Evolutionary conservation across 225 moss, liverwort and hornwort genomes (phyloP).

Genomic region (Ulota crispa): DNA sequence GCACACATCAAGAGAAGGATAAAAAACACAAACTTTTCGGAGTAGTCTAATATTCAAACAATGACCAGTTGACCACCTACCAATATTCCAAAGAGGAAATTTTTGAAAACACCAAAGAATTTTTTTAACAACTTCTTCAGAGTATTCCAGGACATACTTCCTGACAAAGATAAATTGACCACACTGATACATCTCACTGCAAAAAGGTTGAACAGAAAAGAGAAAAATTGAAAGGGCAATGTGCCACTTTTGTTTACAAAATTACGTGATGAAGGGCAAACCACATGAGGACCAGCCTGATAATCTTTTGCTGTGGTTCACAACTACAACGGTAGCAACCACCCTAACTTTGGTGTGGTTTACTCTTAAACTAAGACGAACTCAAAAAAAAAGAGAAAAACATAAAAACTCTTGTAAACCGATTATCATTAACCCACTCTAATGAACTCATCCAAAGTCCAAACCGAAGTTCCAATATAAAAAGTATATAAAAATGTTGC

Average conservation of each 20-base stretch:
- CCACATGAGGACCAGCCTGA: constrained; percentile 30
- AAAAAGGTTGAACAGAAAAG: neutral
- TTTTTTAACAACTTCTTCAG: neutral
- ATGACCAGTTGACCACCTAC: no score
- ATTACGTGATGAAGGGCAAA: constrained; percentile 11
- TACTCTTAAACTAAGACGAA: constrained; percentile 11
- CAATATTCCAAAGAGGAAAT: no score
- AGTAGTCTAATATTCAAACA: no score
- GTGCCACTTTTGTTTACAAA: constrained; percentile 42
- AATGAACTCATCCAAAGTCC: neutral
- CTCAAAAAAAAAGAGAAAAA: neutral
- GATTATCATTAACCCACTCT: neutral
- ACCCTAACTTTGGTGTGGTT: constrained; percentile 32
- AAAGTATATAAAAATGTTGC: neutral
- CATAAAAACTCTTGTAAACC: no score
- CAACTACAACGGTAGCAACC: constrained; percentile 49
- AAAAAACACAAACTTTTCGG: neutral
- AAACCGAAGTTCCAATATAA: neutral
- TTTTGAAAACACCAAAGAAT: no score
- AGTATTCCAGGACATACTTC: neutral
- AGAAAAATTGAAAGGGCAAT: constrained; percentile 36
- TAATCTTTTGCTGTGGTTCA: constrained; percentile 42
- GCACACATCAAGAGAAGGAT: no score
- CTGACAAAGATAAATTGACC: neutral
- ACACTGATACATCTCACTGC: neutral